Evolutionary conservation across 495 filamentous ascomycete species (phyloP), one percentile per base, ranked within the genome.

Genomic region (Cercophora scortea): DNA sequence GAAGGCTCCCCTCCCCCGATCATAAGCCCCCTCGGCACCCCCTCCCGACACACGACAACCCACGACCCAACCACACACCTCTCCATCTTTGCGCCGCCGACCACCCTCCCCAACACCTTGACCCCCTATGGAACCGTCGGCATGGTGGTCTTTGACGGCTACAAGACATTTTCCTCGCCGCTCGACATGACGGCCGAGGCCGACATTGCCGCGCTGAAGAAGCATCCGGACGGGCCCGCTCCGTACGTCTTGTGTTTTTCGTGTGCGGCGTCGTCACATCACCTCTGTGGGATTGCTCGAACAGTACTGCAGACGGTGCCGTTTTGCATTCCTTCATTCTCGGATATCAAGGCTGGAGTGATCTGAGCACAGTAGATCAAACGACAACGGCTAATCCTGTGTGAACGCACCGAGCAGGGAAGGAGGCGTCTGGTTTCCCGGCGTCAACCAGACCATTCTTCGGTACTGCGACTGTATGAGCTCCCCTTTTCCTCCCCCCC

Each of bases 401-500:
- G 25, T 25, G 25, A 25, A 25, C 2, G 2, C 25, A 25, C 25
- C 25, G 25, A 5, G 25, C 25, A 25, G 25, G 25, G 25, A 2
- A 25, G 25, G 25, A 25, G 25, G 25, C 5, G 48, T 76, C 8
- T 66, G 62, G 42, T 69, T 72, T 42, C 52, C 57, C 8, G 35
- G 25, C 3, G 60, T 60, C 11, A 64, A 66, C 42, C 68, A 71
- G 25, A 73, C 72, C 11, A 68, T 79, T 1, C 56, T 75, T 2
- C 70, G 79, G n/a, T 70, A 72, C 38, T 77, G 79, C 19, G 79
- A 82, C 51, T 73, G 80, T 25, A 25, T 25, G 25, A 2, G 25
- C 5, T 2, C 25, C 25, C 25, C 25, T 25, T 25, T 2, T 5
- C 25, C 25, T 25, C 5, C 5, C 25, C 25, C 25, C 25, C 5